Evolutionary conservation across 169 alveolate genomes (phyloP), one percentile per base, ranked within the genome.

Genomic region (Neospora caninum): DNA sequence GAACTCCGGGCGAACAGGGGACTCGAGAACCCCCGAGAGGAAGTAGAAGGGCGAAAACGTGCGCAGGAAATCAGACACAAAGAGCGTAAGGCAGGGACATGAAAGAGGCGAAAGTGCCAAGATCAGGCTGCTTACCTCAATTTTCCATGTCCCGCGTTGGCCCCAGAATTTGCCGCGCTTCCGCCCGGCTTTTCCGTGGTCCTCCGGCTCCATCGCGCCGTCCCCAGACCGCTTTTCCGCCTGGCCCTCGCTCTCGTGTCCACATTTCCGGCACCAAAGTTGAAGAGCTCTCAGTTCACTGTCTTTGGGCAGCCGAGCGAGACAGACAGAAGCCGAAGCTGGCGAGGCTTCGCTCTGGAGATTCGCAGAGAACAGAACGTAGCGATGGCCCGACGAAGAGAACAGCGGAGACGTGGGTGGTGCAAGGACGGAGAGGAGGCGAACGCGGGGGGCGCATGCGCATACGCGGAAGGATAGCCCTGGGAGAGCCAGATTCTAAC

Each of bases 371-470:
- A 78, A 78, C 29, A 78, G 7, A 22, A 78, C 49, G 87, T 78
- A 78, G 18, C 87, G 87, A 34, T 78, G 87, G 13, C 87, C 87
- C 9, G 87, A 78, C 9, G 87, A 78, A 27, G 87, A 78, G 43
- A 78, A 78, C 29, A 39, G 18, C 45, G 87, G 87, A 27, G 43
- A 34, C 42, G 87, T 78, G 18, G 87, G 87, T 29, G 87, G 87
- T 29, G 87, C 42, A 20, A 78, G 45, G 87, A 78, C 87, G 87
- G 87, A 78, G 45, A 78, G 41, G 41, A 78, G 87, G 7, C 87
- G 87, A 16, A 78, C 45, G 7, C 13, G 45, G 25, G 87, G 45
- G 45, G 87, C 42, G 45, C 87, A 78, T 22, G 87, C 42, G 20
- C 41, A 78, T 16, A 78, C 45, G 45, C 87, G 87, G 45, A 78